phyloP scores from a whole-genome alignment of 129 eudicot species.

The Flaveria sonorensis region DNA sequence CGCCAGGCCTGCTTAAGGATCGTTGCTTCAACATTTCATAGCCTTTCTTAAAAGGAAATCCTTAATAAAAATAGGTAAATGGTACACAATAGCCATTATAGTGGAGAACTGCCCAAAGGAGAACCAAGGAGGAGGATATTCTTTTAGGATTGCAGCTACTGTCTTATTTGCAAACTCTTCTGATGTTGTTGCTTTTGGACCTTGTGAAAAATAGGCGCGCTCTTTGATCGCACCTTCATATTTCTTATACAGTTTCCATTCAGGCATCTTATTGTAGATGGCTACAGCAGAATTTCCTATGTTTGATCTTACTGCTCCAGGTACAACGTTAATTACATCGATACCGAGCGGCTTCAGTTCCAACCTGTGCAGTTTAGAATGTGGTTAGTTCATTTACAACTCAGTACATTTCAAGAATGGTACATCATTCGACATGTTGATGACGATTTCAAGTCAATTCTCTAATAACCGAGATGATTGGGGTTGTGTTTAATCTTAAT shows the following conservation, averaged over 20 bases:
- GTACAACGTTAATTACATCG: conserved; percentile 68
- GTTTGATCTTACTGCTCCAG: conserved; percentile 81
- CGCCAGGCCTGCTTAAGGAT: no score
- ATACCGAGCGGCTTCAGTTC: conserved; percentile 80
- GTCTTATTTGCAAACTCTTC: conserved; percentile 83
- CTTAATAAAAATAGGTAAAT: conserved; percentile 67
- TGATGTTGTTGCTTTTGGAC: conserved; percentile 58
- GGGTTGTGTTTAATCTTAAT: background rate
- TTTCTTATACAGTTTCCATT: conserved; percentile 82
- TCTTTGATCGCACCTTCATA: conserved; percentile 64
- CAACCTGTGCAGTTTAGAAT: conserved; percentile 46
- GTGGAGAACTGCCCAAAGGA: conserved; percentile 65
- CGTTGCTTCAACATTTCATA: conserved; percentile 42
- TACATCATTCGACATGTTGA: background rate
- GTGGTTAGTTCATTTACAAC: background rate
- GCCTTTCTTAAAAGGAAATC: conserved; percentile 64
- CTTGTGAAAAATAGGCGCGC: conserved; percentile 73
- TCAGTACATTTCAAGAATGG: background rate
- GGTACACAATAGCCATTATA: conserved; percentile 59
- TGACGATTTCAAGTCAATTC: no score
- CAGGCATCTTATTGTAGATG: conserved; percentile 67
- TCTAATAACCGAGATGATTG: background rate
- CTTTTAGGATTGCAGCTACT: conserved; percentile 59
- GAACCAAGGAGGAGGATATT: conserved; percentile 82
- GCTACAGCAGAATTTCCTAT: conserved; percentile 67